Evolutionary conservation across 108 stramenopile genomes (phyloP).

Genomic region (Cyclostephanos tholiformis): DNA sequence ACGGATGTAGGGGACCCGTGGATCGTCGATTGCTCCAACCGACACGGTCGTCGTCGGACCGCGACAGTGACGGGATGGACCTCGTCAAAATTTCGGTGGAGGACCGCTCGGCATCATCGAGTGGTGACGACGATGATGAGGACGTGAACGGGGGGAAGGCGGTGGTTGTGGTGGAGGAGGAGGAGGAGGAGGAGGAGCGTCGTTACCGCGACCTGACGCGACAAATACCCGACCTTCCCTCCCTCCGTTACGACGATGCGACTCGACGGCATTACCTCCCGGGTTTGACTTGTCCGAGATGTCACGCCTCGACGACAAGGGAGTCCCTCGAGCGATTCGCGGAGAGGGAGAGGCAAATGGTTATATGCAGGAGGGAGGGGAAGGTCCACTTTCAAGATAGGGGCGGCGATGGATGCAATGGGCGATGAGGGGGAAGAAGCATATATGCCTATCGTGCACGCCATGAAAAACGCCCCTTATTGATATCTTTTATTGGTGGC

Average conservation of each 20-base stretch:
- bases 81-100: too few relatives aligned
- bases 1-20: constrained; percentile 80
- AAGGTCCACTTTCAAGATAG: constrained; percentile 38
- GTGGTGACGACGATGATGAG: neutral
- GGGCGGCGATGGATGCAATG: neutral
- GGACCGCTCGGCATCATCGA: too few relatives aligned
- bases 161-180: too few relatives aligned
- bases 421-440: too few relatives aligned
- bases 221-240: constrained; percentile 36
- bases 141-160: neutral
- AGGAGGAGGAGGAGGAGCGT: neutral
- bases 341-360: constrained; percentile 36
- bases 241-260: constrained; percentile 12
- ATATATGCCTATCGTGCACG: too few relatives aligned
- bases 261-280: constrained; percentile 33
- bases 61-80: too few relatives aligned
- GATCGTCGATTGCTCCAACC: constrained; percentile 31
- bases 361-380: constrained; percentile 43
- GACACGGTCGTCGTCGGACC: neutral
- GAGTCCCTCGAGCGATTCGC: constrained; percentile 44
- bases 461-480: too few relatives aligned
- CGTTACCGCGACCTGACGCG: neutral
- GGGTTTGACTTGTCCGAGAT: constrained; percentile 50
- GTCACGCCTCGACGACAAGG: constrained; percentile 39
- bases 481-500: too few relatives aligned